These are phyloP conservation scores for Cladosporium sp. DNA, from an alignment of 2,329 filamentous ascomycete species.

Conservation along the genomic window DNA sequence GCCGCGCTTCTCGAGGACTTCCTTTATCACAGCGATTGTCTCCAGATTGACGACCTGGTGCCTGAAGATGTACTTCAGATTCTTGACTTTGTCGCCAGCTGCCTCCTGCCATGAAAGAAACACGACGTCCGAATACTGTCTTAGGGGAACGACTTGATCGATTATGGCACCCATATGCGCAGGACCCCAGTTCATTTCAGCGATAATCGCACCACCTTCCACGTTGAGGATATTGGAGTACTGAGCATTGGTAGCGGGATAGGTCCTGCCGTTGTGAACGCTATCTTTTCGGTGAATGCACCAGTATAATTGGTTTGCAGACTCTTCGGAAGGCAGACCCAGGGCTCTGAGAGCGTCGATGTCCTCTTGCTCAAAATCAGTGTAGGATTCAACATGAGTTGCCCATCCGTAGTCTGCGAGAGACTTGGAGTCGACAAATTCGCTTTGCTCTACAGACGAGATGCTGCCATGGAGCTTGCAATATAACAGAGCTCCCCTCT, in stretches of 20 bases:
- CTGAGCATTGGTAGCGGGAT: background rate
- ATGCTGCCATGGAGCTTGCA: background rate
- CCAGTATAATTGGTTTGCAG: background rate
- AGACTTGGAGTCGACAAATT: background rate
- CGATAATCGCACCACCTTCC: background rate
- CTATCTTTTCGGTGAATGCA: background rate
- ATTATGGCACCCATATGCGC: too few species aligned
- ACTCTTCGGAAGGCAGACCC: background rate
- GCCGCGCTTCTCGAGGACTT: background rate
- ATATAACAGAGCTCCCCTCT: background rate
- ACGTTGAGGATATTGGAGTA: background rate
- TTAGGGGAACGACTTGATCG: background rate
- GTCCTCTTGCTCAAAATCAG: too few species aligned
- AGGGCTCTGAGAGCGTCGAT: background rate
- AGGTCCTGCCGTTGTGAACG: background rate
- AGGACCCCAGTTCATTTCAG: background rate
- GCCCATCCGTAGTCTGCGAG: background rate
- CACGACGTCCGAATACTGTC: slow-evolving; percentile 23
- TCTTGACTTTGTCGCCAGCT: background rate
- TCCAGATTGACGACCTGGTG: background rate
- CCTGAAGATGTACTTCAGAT: slow-evolving; percentile 1
- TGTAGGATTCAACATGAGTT: background rate
- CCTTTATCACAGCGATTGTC: background rate
- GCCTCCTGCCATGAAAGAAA: slow-evolving; percentile 21
- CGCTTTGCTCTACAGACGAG: background rate